phyloP scores from a whole-genome alignment of 805 yeast genomes.

The Limtongozyma cylindracea region DNA sequence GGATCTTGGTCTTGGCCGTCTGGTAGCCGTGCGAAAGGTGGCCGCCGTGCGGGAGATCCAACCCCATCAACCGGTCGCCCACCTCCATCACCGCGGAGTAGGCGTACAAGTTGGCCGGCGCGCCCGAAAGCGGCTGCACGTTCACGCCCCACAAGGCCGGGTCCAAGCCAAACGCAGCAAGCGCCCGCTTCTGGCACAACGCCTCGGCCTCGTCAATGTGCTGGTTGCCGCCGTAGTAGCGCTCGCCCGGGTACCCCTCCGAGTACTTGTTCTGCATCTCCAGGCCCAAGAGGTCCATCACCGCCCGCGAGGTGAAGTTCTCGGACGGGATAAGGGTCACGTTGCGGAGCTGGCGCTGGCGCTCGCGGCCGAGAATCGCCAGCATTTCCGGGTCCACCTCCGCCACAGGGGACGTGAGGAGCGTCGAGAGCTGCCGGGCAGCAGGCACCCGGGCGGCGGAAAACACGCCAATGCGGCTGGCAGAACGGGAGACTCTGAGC shows the following conservation, averaged over 20 bases:
- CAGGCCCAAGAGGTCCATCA: slow-evolving; percentile 88
- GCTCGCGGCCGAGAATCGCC: slow-evolving; percentile 51
- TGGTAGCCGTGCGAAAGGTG: slow-evolving; percentile 97
- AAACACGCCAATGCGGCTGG: too few species aligned
- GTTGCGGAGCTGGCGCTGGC: slow-evolving; percentile 78
- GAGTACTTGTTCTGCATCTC: slow-evolving; percentile 98
- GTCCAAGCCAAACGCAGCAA: slow-evolving; percentile 63
- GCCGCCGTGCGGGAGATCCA: slow-evolving; percentile 97
- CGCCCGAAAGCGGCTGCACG: slow-evolving; percentile 89
- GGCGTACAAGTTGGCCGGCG: slow-evolving; percentile 94
- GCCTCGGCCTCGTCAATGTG: slow-evolving; percentile 84
- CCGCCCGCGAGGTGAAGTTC: slow-evolving; percentile 90
- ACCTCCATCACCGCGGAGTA: slow-evolving; percentile 89
- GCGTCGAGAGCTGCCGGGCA: too few species aligned
- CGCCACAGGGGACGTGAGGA: slow-evolving; percentile 38
- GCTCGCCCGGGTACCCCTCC: slow-evolving; percentile 97
- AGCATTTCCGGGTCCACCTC: slow-evolving; percentile 68
- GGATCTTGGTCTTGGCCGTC: slow-evolving; percentile 78
- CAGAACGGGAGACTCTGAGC: too few species aligned
- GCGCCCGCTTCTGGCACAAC: slow-evolving; percentile 84
- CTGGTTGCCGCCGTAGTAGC: slow-evolving; percentile 98
- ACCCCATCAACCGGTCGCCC: slow-evolving; percentile 94
- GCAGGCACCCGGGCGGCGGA: too few species aligned
- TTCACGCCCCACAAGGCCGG: slow-evolving; percentile 91
- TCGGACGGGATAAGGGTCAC: slow-evolving; percentile 90